A percentile compares a stretch with the other conserved stretches of the same genome.
phyloP scores from a whole-genome alignment of 2,329 filamentous ascomycete genomes.

The Rhytidhysteron rufulum region DNA sequence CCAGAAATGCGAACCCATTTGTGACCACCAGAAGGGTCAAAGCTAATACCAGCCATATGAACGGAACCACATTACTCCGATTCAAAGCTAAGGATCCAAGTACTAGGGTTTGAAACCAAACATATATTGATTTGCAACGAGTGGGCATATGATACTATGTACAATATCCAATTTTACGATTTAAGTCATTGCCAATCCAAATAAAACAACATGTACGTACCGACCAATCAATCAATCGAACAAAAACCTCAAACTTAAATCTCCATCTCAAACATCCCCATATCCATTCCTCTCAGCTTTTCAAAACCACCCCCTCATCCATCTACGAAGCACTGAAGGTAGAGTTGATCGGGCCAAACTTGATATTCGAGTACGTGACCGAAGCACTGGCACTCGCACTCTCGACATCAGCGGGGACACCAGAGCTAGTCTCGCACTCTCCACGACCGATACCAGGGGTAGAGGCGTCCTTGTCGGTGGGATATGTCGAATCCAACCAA shows the following conservation, averaged over 20 bases:
- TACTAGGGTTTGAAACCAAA: too few species aligned
- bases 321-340: conserved; percentile 10
- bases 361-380: conserved; percentile 20
- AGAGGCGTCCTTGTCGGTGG: conserved; percentile 27
- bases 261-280: neutral
- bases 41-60: too few species aligned
- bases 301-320: neutral
- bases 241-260: neutral
- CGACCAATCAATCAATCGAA: neutral
- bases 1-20: too few species aligned
- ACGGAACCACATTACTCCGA: too few species aligned
- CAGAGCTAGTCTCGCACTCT: conserved; percentile 11
- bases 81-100: too few species aligned
- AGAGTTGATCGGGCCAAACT: conserved; percentile 16
- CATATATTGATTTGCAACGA: too few species aligned
- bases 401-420: conserved; percentile 17
- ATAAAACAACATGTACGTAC: neutral
- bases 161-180: neutral
- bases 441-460: conserved; percentile 13
- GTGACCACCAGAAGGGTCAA: too few species aligned
- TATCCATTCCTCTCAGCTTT: neutral
- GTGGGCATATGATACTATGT: neutral
- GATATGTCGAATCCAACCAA: conserved; percentile 66
- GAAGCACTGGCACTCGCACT: conserved; percentile 6
- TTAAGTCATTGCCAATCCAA: neutral